Base-by-base conservation (phyloP, 1,284 basidiomycete species). In the Sporisorium graminicola region DNA sequence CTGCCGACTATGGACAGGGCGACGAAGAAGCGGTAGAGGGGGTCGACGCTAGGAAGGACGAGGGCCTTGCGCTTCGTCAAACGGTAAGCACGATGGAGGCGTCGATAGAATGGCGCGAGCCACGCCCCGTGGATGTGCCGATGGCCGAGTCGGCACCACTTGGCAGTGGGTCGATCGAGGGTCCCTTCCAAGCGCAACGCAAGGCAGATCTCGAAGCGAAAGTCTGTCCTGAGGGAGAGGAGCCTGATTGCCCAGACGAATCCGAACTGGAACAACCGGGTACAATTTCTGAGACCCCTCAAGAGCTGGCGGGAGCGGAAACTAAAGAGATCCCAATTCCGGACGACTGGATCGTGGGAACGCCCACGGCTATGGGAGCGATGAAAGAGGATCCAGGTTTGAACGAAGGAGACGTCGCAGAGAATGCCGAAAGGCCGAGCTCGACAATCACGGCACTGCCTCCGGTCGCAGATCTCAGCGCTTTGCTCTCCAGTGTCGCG, bases 1-100 rank as follows among this genome's bases (percentile, higher is more conserved):
- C 66, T 2, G 79, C 78, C 24, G 65, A 74, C 33, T 81, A 81
- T 29, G 78, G 74, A 9, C 71, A 74, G 46, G 68, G 65, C 35
- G 58, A 63, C 18, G 52, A 60, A 35, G 54, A 37, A 35, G 44
- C 50, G 24, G 51, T 44, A 24, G 61, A 60, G 22, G 67, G 70
- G 3, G 67, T 44, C 13, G 66, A 44, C 9, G 58, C 75, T 16
- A 66, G 73, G 26, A 73, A 77, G 14, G 75, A 78, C 47, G 78
- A 80, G 47, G 80, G 80, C 18, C 64, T 68, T n/a, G 76, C 74
- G 2, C 68, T 82, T 47, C 65, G 74, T 16, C 71, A 70, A 18
- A 60, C 74, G 20, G 65, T 75, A n/a, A 67, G 60, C 40, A 75
- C 67, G 18, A 82, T 82, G 80, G 76, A 78, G 43, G 78, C 74